Percentiles rank a stretch among this genome's conserved stretches.
phyloP scores from a whole-genome alignment of 1,284 basidiomycete genomes.

The Cutaneotrichosporon mucoides region DNA sequence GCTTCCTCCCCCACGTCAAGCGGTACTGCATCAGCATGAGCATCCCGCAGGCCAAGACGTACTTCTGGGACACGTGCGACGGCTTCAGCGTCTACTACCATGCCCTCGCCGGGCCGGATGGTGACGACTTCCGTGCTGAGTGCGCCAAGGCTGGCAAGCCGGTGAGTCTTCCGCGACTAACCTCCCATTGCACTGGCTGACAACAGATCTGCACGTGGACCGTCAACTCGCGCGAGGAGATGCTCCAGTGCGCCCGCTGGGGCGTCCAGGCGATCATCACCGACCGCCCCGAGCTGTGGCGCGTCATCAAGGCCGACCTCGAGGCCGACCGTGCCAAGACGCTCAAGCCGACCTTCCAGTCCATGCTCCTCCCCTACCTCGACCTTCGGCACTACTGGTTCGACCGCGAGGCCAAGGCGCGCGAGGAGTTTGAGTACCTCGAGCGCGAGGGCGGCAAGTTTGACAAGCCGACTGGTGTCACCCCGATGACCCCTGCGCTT shows the following conservation, averaged over 20 bases:
- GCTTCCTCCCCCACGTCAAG: constrained; percentile 72
- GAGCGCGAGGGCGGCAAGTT: constrained; percentile 46
- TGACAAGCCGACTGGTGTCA: background rate
- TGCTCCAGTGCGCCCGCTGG: constrained; percentile 95
- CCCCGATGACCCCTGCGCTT: too few species aligned
- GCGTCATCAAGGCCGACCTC: constrained; percentile 36
- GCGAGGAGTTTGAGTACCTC: constrained; percentile 44
- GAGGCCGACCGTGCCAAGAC: constrained; percentile 26
- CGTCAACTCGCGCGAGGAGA: constrained; percentile 82
- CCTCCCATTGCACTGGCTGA: too few species aligned
- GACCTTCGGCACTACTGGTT: constrained; percentile 38
- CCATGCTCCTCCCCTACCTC: constrained; percentile 33
- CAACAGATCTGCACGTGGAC: constrained; percentile 63
- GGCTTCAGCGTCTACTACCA: constrained; percentile 84
- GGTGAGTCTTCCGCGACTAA: too few species aligned
- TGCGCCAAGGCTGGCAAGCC: constrained; percentile 73
- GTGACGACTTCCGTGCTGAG: constrained; percentile 66
- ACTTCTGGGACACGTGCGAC: constrained; percentile 87
- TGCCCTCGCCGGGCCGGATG: constrained; percentile 65
- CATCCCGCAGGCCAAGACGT: constrained; percentile 62
- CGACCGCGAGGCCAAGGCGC: constrained; percentile 30
- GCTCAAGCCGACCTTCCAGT: constrained; percentile 28
- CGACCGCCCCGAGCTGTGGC: constrained; percentile 55
- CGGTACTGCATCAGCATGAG: constrained; percentile 79
- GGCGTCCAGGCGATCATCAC: constrained; percentile 85